Base-by-base conservation (phyloP, 768 basidiomycete genomes). In the Amanita molliuscula region DNA sequence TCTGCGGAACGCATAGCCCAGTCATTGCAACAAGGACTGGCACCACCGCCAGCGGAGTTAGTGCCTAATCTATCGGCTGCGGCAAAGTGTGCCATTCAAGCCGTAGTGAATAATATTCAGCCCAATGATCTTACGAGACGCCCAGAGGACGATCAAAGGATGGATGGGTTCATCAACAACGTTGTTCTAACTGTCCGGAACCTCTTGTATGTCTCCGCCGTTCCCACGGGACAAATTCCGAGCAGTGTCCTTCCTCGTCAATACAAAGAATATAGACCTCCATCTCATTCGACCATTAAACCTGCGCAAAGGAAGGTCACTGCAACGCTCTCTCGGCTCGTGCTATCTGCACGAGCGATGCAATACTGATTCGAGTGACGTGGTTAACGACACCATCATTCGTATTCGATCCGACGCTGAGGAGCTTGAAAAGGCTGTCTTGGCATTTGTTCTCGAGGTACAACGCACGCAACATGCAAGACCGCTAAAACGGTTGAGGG, bases 291-390 rank as follows among this genome's bases (percentile, higher is more conserved):
- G 2, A 69, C 84, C 6, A 70, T 91, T 37, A 91, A 90, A 63
- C 83, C 84, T 6, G 80, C 81, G 0, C 89, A 90, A 51, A 75
- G 88, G 46, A 89, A 88, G 58, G 84, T 95, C 28, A 89, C 90
- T 2, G 88, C 90, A 6, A 91, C 90, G 0, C 70, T 95, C 7
- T 93, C 89, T 16, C 85, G 93, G 61, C 73, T 97, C 25, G 88
- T 95, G 26, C 77, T 96, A 2, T 89, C 87, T 6, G 82, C 89
- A n/a, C 84, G 95, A 44, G 91, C 93, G 0, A 83, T 89, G 67
- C 81, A 86, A 58, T 88, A 87, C 53, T n/a, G 84, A 89, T 58
- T 82, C 84, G 0, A 82, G 80, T 13, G 74, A 77, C 1, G 71
- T 78, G 20, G 63, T 79, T 3, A 63, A 72, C 9, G 81, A 86